phyloP scores from a whole-genome alignment of 768 basidiomycete species.

The Exidia glandulosa region DNA sequence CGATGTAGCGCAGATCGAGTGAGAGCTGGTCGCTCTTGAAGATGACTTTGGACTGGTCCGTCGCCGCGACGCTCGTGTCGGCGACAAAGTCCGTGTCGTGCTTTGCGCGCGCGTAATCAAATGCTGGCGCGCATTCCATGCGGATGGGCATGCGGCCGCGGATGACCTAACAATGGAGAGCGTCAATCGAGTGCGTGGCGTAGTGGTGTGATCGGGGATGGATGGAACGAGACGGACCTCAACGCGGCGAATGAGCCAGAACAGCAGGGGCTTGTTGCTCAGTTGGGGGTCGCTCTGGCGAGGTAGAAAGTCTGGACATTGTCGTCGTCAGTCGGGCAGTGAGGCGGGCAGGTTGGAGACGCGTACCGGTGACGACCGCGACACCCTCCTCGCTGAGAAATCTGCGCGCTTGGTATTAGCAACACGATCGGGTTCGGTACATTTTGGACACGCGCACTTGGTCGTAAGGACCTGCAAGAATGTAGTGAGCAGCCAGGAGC shows the following conservation, averaged over 20 bases:
- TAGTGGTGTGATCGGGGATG: background rate
- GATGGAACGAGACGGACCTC: constrained; percentile 33
- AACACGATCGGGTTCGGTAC: background rate
- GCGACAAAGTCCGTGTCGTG: constrained; percentile 54
- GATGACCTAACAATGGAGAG: constrained; percentile 46
- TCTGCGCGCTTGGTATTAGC: constrained; percentile 16
- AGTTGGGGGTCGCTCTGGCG: constrained; percentile 35
- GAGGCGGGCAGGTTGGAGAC: background rate
- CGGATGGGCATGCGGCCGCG: constrained; percentile 71
- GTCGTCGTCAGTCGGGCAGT: constrained; percentile 3
- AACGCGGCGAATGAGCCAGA: constrained; percentile 77
- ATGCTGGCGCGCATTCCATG: constrained; percentile 90
- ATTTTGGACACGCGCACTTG: constrained; percentile 33
- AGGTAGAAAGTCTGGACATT: constrained; percentile 65
- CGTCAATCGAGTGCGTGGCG: constrained; percentile 12
- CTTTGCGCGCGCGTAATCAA: constrained; percentile 77
- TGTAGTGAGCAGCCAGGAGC: background rate
- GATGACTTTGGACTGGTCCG: constrained; percentile 41
- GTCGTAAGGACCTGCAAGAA: constrained; percentile 63
- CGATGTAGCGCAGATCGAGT: constrained; percentile 70
- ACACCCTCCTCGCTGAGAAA: constrained; percentile 87
- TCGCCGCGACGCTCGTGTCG: constrained; percentile 32
- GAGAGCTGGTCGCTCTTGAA: constrained; percentile 48
- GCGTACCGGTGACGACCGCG: constrained; percentile 63
- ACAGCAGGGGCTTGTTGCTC: constrained; percentile 50